Percentiles rank a stretch among this genome's conserved stretches.
Evolutionary conservation across 495 filamentous ascomycete genomes (phyloP).

Genomic region (Darksidea phi): DNA sequence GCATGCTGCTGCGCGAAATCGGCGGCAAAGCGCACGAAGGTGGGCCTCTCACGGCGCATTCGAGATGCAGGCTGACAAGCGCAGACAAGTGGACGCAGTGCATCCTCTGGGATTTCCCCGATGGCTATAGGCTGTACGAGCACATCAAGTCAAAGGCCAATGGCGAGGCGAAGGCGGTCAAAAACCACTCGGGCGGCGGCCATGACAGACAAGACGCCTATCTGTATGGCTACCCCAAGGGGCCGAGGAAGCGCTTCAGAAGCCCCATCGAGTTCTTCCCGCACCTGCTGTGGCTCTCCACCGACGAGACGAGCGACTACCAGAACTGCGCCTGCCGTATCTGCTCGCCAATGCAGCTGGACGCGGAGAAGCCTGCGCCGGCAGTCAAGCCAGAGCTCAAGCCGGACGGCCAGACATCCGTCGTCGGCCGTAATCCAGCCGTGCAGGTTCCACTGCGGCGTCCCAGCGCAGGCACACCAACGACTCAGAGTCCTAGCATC

Average conservation of each 20-base stretch:
- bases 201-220: slow-evolving; percentile 58
- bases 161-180: slow-evolving; percentile 42
- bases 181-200: slow-evolving; percentile 44
- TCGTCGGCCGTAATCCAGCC: slow-evolving; percentile 13
- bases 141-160: slow-evolving; percentile 51
- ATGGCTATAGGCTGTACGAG: slow-evolving; percentile 59
- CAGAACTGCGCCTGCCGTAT: slow-evolving; percentile 59
- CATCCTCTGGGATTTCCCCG: slow-evolving; percentile 55
- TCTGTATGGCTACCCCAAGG: slow-evolving; percentile 61
- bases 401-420: neutral
- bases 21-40: slow-evolving; percentile 42
- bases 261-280: slow-evolving; percentile 61
- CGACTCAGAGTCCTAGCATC: neutral
- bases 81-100: slow-evolving; percentile 46
- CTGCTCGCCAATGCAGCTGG: slow-evolving; percentile 50
- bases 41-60: slow-evolving; percentile 12
- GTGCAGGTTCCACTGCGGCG: slow-evolving; percentile 11
- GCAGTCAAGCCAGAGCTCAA: slow-evolving; percentile 29
- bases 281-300: slow-evolving; percentile 60
- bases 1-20: slow-evolving; percentile 51
- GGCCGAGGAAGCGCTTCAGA: slow-evolving; percentile 58
- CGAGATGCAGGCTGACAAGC: slow-evolving; percentile 20
- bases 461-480: slow-evolving; percentile 1
- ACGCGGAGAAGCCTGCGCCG: slow-evolving; percentile 37
- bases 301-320: slow-evolving; percentile 53